Conservation (phyloP, 371 early-diverging fungal genomes). For the Rhizopus microsporus region DNA sequence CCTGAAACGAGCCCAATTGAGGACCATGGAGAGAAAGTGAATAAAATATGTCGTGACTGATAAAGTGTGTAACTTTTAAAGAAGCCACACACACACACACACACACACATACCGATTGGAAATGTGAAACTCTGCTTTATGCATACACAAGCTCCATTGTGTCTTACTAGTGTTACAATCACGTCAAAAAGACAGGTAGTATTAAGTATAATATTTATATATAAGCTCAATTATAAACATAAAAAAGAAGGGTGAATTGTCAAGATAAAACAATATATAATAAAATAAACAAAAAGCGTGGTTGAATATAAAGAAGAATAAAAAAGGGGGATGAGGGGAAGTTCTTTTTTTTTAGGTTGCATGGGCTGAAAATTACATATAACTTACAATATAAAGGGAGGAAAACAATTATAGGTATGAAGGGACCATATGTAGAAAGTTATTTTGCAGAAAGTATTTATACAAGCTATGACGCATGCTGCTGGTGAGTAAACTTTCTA, state of each 20-base stretch:
- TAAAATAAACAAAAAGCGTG: background rate
- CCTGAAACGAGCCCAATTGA: constrained; percentile 18
- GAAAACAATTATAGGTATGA: constrained; percentile 7
- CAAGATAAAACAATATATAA: constrained; percentile 4
- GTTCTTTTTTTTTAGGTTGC: background rate
- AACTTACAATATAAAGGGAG: constrained; percentile 11
- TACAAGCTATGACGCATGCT: constrained; percentile 12
- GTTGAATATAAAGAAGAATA: background rate
- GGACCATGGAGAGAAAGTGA: constrained; percentile 7
- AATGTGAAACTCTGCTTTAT: too few species aligned
- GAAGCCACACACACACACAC: too few species aligned
- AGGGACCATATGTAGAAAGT: background rate
- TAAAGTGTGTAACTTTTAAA: too few species aligned
- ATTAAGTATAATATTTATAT: too few species aligned
- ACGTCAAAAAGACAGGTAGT: too few species aligned
- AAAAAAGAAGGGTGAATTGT: constrained; percentile 1
- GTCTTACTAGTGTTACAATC: too few species aligned
- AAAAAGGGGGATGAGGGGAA: background rate
- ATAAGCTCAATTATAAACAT: too few species aligned
- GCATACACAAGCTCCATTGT: too few species aligned
- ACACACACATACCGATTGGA: too few species aligned
- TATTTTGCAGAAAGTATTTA: background rate
- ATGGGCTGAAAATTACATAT: constrained; percentile 15
- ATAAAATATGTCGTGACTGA: too few species aligned
- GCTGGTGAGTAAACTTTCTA: constrained; percentile 16